Evolutionary conservation across 179 eudicot species (phyloP), one percentile per base, ranked within the genome.

Genomic region (Beta lomatogona): DNA sequence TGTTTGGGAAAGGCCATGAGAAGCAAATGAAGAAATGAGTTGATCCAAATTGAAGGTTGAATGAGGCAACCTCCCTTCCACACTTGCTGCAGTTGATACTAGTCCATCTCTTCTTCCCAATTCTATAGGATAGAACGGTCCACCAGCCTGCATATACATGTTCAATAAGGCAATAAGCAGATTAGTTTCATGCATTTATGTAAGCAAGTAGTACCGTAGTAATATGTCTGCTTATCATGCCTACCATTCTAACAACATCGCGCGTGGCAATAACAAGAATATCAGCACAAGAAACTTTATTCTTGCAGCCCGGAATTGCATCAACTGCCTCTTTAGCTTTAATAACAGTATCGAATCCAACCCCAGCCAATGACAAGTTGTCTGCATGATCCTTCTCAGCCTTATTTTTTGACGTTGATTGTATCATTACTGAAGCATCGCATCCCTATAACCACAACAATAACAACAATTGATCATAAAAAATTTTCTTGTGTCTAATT

Each of bases 201-300:
- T 36, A 25, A 25, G 28, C 28, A 25, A 25, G 28, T 25, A 25
- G 28, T 25, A 25, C n/a, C n/a, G n/a, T n/a, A n/a, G n/a, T n/a
- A n/a, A 36, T 36, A 36, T 36, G 41, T 36, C 41, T 36, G 41
- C 41, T 36, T n/a, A 63, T 6, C 5, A 83, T 9, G 71, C 90
- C 0, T 64, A 94, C 98, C 92, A 91, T 54, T n/a, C 86, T 85
- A 61, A 91, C 71, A 52, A 90, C 97, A 60, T 94, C 98, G 2
- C 98, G 89, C 8, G 97, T 84, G 6, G 98, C 98, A 84, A 94
- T 81, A 81, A 94, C 83, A n/a, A 94, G 91, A 86, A 94, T 94
- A 70, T 94, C 98, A 6, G 98, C 97, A 66, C 98, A 94, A 0
- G 98, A 94, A 69, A 94, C 98, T 71, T 84, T 90, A 65, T 93